phyloP scores from a whole-genome alignment of 225 moss, liverwort and hornwort species.

The Thuidium tamariscinum region DNA sequence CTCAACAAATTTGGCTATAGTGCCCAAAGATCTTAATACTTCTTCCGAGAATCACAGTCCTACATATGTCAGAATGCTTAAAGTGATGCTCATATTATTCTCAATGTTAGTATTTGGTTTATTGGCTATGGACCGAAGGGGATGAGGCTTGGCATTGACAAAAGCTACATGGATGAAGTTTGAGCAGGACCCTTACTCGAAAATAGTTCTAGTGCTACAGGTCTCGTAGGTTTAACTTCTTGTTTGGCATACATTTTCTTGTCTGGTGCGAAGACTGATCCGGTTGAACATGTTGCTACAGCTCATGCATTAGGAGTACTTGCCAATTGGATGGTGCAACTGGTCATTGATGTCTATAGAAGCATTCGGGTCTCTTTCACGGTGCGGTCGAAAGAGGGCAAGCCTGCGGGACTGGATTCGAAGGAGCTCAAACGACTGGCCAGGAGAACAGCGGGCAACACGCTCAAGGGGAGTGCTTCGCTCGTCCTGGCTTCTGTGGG shows the following conservation, averaged over 20 bases:
- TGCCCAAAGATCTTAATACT: neutral
- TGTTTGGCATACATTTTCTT: neutral
- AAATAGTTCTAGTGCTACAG: neutral
- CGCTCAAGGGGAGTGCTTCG: slow-evolving; percentile 77
- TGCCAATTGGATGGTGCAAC: slow-evolving; percentile 91
- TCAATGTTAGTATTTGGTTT: neutral
- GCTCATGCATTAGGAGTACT: slow-evolving; percentile 84
- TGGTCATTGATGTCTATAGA: slow-evolving; percentile 61
- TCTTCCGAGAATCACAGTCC: neutral
- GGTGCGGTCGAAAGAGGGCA: slow-evolving; percentile 37
- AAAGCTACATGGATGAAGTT: neutral
- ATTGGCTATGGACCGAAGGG: neutral
- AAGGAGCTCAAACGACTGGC: slow-evolving; percentile 71
- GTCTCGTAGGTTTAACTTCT: neutral
- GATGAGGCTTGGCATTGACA: neutral
- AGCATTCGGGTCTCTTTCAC: slow-evolving; percentile 39
- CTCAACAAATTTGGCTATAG: neutral
- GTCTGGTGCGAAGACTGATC: neutral
- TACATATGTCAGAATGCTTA: neutral
- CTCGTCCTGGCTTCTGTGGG: slow-evolving; percentile 79
- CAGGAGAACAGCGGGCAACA: slow-evolving; percentile 76
- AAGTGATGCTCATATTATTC: neutral
- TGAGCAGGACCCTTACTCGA: neutral
- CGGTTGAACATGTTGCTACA: slow-evolving; percentile 19
- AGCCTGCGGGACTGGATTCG: slow-evolving; percentile 21